These are phyloP conservation scores for Pinguiococcus pyrenoidosus DNA, from an alignment of 108 stramenopile genomes.

Conservation along the genomic window DNA sequence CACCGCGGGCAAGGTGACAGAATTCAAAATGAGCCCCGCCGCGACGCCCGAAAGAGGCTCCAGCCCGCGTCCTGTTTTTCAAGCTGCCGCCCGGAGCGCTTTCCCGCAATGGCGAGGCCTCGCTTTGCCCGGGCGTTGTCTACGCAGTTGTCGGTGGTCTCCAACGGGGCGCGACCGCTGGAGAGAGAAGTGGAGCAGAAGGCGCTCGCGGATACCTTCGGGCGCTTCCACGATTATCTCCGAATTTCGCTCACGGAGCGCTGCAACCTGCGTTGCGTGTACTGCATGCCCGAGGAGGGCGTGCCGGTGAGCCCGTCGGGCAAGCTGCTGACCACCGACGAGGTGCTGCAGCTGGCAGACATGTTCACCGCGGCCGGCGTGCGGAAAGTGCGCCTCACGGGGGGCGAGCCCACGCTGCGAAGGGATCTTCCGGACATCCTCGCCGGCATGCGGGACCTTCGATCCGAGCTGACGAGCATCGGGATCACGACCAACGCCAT, in stretches of 20 bases:
- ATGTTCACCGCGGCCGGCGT: slow-evolving; percentile 61
- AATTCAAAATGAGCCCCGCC: no score
- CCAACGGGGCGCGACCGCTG: no score
- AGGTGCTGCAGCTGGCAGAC: slow-evolving; percentile 59
- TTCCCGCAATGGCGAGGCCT: no score
- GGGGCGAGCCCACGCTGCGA: slow-evolving; percentile 71
- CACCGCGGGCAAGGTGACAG: no score
- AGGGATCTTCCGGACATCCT: slow-evolving; percentile 53
- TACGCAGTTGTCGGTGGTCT: no score
- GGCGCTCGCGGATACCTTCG: slow-evolving; percentile 53
- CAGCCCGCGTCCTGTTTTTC: no score
- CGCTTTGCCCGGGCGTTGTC: no score
- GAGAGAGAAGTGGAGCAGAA: no score
- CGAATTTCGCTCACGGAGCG: slow-evolving; percentile 88
- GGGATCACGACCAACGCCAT: slow-evolving; percentile 96
- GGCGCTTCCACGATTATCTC: slow-evolving; percentile 80
- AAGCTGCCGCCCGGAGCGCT: no score
- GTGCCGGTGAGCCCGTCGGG: slow-evolving; percentile 42
- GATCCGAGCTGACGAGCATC: no score
- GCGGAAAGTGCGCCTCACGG: slow-evolving; percentile 20
- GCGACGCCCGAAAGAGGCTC: no score
- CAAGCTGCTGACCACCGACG: slow-evolving; percentile 58
- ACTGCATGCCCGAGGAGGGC: slow-evolving; percentile 97
- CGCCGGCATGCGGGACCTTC: slow-evolving; percentile 33
- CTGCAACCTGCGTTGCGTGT: slow-evolving; percentile 88